Evolutionary conservation across 2,329 filamentous ascomycete genomes (phyloP), one percentile per base, ranked within the genome.

Genomic region (Leptodontidium sp.): DNA sequence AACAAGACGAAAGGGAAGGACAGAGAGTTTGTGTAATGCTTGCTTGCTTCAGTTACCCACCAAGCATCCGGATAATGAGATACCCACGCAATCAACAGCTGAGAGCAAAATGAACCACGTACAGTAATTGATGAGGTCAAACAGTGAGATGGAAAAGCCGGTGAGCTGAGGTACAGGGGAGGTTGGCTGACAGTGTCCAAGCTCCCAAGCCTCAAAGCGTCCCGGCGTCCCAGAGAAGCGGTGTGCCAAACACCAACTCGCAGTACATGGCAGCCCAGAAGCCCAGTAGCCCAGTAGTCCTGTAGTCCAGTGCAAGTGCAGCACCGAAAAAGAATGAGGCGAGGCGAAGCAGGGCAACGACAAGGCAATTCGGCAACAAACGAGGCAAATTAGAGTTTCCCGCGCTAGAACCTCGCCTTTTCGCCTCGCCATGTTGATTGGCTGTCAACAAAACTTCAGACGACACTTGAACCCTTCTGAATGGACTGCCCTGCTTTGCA

Each of bases 371-470:
- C 11, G 38, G 29, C 29, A 40, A 40, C 6, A 21, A 24, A 26
- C 15, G 21, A 29, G 57, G 57, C 57, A 59, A 15, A 59, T 59
- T 59, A 43, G 38, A 45, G 57, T 40, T 59, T 59, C 38, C 21
- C 21, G 38, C 55, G 21, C 57, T 40, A 45, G 12, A 50, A 50
- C 12, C n/a, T 43, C 15, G 29, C 29, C 29, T 32, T 32, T 32
- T 32, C 57, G 57, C 57, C 57, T 45, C n/a, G 57, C 38, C 7
- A 26, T 26, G 9, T 26, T 40, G 17, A 59, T 59, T 59, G 57
- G 57, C 21, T 26, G n/a, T 43, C n/a, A 40, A 45, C 11, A 26
- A 17, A 24, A 43, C 38, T 59, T 43, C 38, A 59, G 57, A 59
- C 57, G 57, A 59, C 21, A 45, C n/a, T 12, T 43, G 2, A 6